Conservation (phyloP, 495 filamentous ascomycete genomes). For the Tuber microsphaerosporum region DNA sequence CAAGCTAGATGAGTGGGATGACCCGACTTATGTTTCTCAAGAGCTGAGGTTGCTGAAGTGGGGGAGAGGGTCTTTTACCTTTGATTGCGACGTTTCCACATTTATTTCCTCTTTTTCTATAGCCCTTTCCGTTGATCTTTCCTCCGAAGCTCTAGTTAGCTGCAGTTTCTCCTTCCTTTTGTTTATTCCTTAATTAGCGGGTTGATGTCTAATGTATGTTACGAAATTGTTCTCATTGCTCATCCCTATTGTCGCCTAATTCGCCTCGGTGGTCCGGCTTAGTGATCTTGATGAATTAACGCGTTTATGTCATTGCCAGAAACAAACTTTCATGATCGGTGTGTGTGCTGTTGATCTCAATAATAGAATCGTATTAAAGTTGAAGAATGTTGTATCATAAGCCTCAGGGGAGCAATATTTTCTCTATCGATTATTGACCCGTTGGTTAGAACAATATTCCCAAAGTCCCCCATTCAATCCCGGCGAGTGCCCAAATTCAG, state of each 20-base stretch:
- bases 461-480: too few relatives aligned
- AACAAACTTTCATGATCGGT: too few relatives aligned
- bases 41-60: background rate
- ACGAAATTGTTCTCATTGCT: background rate
- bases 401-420: too few relatives aligned
- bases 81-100: background rate
- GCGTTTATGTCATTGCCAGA: too few relatives aligned
- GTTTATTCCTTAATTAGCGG: background rate
- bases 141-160: background rate
- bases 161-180: background rate
- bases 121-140: background rate
- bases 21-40: background rate
- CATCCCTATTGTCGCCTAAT: background rate
- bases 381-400: too few relatives aligned
- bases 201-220: background rate
- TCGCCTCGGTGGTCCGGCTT: background rate
- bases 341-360: too few relatives aligned
- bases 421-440: too few relatives aligned
- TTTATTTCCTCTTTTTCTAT: background rate
- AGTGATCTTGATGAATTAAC: background rate
- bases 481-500: too few relatives aligned
- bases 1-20: fast-evolving
- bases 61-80: background rate
- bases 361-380: too few relatives aligned
- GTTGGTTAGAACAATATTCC: too few relatives aligned